These are phyloP conservation scores for Mortierella sp. DNA, from an alignment of 371 early-diverging fungal species.

Conservation along the genomic window DNA sequence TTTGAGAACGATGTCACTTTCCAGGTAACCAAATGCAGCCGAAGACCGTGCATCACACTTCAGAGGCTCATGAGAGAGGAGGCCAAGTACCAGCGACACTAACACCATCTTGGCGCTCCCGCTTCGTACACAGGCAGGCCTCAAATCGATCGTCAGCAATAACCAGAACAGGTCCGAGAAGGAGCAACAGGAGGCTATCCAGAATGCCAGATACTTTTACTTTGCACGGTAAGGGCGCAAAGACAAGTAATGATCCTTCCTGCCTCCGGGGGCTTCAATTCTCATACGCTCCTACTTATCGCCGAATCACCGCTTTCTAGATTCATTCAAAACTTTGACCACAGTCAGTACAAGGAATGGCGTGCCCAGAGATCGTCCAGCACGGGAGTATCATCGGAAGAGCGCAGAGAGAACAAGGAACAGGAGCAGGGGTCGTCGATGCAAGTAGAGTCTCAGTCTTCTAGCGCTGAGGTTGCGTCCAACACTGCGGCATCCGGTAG, in stretches of 20 bases:
- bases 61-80: no score
- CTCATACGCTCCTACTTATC: not conserved
- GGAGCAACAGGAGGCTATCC: conserved; percentile 40
- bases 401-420: not conserved
- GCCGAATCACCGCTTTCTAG: not conserved
- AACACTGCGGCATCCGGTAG: not conserved
- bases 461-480: not conserved
- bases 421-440: no score
- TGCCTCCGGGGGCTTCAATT: not conserved
- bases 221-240: conserved; percentile 28
- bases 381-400: conserved; percentile 1
- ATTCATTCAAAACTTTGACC: conserved; percentile 35
- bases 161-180: conserved; percentile 20
- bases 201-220: conserved; percentile 43
- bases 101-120: no score
- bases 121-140: conserved; percentile 29
- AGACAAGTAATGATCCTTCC: not conserved
- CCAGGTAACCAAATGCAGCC: conserved; percentile 38
- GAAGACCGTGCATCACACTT: not conserved
- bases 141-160: conserved; percentile 37
- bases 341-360: conserved; percentile 34
- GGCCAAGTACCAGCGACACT: no score
- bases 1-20: conserved; percentile 53
- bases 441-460: not conserved
- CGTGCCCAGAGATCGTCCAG: conserved; percentile 3